A percentile compares a stretch with the other conserved stretches of the same genome.
These are phyloP conservation scores for Wickerhamiella galacta DNA, from an alignment of 805 yeast genomes.

Conservation along the genomic window DNA sequence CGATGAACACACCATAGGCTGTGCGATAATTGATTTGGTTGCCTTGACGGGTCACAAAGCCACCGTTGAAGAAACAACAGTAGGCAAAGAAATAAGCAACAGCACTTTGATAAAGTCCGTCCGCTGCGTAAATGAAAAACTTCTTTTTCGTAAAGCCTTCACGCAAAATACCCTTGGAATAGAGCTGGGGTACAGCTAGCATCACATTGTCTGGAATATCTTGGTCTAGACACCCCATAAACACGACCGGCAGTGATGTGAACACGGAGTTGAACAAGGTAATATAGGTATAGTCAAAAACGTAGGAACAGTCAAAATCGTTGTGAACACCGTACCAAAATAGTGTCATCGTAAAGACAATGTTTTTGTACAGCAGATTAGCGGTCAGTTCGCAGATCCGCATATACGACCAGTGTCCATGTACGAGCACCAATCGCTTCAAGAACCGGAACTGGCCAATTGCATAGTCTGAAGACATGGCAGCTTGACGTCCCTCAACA, in stretches of 20 bases:
- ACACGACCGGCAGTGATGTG: conserved; percentile 64
- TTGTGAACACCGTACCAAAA: conserved; percentile 66
- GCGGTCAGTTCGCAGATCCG: conserved; percentile 68
- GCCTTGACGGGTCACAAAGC: conserved; percentile 30
- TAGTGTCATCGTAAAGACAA: conserved; percentile 52
- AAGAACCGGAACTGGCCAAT: conserved; percentile 63
- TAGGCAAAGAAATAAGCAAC: conserved; percentile 58
- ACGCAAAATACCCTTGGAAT: conserved; percentile 50
- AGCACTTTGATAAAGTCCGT: conserved; percentile 61
- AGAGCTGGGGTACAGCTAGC: conserved; percentile 52
- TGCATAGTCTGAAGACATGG: conserved; percentile 73
- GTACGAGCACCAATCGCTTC: conserved; percentile 49
- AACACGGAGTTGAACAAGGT: conserved; percentile 72
- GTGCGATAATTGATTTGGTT: conserved; percentile 45
- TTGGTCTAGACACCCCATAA: conserved; percentile 60
- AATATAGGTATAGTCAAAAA: conserved; percentile 62
- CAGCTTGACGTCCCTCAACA: conserved; percentile 78
- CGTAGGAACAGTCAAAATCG: conserved; percentile 59
- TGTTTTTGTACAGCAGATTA: conserved; percentile 64
- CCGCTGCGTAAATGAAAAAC: conserved; percentile 48
- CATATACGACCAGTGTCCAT: conserved; percentile 70
- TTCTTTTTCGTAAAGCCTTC: conserved; percentile 45
- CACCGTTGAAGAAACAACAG: conserved; percentile 35
- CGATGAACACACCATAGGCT: conserved; percentile 51
- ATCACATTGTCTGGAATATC: conserved; percentile 56